Base-by-base conservation (phyloP, 2,329 filamentous ascomycete species). In the Apiospora phragmitis region DNA sequence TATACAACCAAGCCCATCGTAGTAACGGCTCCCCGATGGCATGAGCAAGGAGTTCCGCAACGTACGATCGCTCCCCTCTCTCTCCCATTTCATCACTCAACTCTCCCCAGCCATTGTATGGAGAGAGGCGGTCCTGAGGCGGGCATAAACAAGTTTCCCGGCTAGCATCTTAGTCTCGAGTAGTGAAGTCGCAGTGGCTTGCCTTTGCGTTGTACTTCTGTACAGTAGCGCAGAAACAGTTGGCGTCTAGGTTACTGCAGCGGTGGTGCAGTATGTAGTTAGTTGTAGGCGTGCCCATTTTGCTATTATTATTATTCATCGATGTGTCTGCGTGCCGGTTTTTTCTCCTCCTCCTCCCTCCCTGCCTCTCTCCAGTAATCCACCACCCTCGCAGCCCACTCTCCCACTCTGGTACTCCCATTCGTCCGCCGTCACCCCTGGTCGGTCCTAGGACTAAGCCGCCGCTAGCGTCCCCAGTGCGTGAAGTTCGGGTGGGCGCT, bases 121-220 rank as follows among this genome's bases (percentile, higher is more conserved):
- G 55, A 62, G 32, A 38, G 18, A 11, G 32, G 38, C 32, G 32
- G 29, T 62, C 29, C 55, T 38, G 55, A 62, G 32, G 55, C 55
- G 55, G 55, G 55, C 55, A 62, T 29, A 62, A 62, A 62, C 55
- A 62, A 62, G 55, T 62, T 62, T 62, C 55, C 24, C 32, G 55
- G 55, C 55, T 62, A 62, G 55, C 55, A 62, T 62, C 32, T 62
- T 62, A 7, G 55, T 62, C 21, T 62, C n/a, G n/a, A 62, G 32
- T 62, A n/a, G 55, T 62, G 55, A 62, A 62, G 55, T 62, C 55
- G 55, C 32, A 62, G 55, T 38, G 43, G 43, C 43, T 47, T 47
- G 18, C 43, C 43, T 21, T 47, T 6, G 8, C 21, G 43, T 14
- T 38, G 29, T 29, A 29, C 26, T 29, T 55, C 26, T 55, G 49